Base-by-base conservation (phyloP, 2,329 filamentous ascomycete genomes). In the Verticillium tricorpus region DNA sequence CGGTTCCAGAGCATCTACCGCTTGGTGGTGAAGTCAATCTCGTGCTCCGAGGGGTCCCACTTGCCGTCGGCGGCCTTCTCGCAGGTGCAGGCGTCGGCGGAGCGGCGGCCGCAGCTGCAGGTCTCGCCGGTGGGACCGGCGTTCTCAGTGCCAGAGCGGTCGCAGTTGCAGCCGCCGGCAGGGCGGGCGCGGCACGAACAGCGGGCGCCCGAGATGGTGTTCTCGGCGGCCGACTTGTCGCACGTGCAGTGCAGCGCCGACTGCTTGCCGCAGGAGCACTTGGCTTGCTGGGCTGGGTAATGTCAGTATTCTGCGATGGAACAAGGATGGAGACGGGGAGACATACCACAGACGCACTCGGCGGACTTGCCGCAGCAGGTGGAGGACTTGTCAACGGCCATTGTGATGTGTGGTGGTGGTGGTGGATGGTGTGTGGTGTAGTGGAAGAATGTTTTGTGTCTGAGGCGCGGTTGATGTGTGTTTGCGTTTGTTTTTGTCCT, bases 261-360 rank as follows among this genome's bases (percentile, higher is more conserved):
- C 74, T 95, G 85, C 81, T 97, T 88, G 72, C 94, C 94, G 75
- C 94, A 98, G 17, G 92, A 96, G 86, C 93, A 97, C 63, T 82
- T 89, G 9, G 87, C 87, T 76, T 89, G 82, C 69, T 85, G 76
- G 68, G 86, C 86, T 86, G 71, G 67, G 25, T 60, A 5, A 17
- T 31, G 37, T 59, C 58, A 63, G 63, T 57, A 31, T 11, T 50
- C 5, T 25, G 31, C n/a, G 55, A 9, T 34, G 37, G 5, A 15
- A 34, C 57, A 54, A 17, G 32, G 57, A 39, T 19, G 45, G 56
- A 61, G 64, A 57, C 59, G 54, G 54, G 59, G 58, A 12, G 31
- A 77, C 83, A 68, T 81, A 86, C 84, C 84, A 73, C 84, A 87
- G 69, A 84, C 76, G 69, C 84, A 87, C 66, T 80, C 78, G 59